Evolutionary conservation across 2,329 filamentous ascomycete genomes (phyloP).

Genomic region (Diaporthe longicolla): DNA sequence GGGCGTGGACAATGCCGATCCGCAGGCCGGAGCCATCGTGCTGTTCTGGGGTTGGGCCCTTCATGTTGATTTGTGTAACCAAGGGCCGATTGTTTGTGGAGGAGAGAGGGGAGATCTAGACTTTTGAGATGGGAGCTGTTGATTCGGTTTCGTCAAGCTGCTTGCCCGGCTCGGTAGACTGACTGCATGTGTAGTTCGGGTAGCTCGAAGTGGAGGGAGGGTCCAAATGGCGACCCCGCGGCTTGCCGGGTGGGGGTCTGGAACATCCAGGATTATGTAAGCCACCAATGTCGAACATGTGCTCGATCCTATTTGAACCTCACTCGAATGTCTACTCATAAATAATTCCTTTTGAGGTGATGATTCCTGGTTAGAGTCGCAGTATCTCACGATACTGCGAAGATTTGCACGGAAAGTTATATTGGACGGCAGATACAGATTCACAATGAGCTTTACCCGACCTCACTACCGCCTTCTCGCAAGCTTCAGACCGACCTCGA

Average conservation of each 20-base stretch:
- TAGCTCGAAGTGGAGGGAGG: slow-evolving; percentile 7
- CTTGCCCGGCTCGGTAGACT: neutral
- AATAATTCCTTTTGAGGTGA: neutral
- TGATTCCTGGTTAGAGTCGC: neutral
- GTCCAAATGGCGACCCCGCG: slow-evolving; percentile 1
- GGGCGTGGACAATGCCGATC: slow-evolving; percentile 94
- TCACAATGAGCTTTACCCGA: neutral
- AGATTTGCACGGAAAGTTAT: neutral
- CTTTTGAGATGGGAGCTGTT: neutral
- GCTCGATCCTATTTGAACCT: neutral
- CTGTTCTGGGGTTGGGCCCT: slow-evolving; percentile 69
- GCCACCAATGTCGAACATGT: neutral
- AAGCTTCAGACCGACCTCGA: neutral
- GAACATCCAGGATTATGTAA: slow-evolving; percentile 16
- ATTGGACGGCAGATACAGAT: neutral
- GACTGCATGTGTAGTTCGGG: slow-evolving; percentile 9
- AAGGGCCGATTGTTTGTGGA: slow-evolving; percentile 45
- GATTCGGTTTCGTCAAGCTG: slow-evolving; percentile 17
- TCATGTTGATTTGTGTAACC: slow-evolving; percentile 63
- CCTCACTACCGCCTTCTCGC: neutral
- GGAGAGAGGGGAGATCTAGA: neutral
- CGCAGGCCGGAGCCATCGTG: slow-evolving; percentile 82
- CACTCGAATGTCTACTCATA: neutral
- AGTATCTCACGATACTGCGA: neutral
- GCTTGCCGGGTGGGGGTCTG: slow-evolving; percentile 9